Conservation (phyloP, 306 rosid genomes). For the Sechiopsis laciniata region DNA sequence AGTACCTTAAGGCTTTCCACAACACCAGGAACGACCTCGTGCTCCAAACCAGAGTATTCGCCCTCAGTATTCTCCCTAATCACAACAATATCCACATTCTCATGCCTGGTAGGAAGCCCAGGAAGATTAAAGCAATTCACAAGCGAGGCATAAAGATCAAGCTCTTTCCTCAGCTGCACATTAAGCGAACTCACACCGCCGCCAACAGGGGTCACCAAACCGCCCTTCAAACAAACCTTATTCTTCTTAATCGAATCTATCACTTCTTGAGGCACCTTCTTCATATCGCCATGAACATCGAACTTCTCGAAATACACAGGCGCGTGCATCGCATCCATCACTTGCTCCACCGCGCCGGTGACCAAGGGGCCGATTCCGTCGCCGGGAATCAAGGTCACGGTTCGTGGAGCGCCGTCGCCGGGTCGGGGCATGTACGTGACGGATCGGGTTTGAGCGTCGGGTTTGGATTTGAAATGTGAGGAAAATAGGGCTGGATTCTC, state of each 20-base stretch:
- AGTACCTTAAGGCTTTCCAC: conserved; percentile 86
- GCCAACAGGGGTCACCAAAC: conserved; percentile 69
- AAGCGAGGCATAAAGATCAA: conserved; percentile 88
- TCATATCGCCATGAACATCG: conserved; percentile 67
- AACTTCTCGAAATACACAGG: conserved; percentile 65
- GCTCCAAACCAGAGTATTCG: conserved; percentile 79
- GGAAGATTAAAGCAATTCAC: conserved; percentile 74
- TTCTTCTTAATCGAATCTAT: conserved; percentile 73
- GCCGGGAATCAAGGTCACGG: conserved; percentile 72
- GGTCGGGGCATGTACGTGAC: conserved; percentile 89
- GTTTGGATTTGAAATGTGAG: conserved; percentile 16
- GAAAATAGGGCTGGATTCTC: neutral
- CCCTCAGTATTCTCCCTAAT: conserved; percentile 88
- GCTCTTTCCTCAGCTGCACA: conserved; percentile 68
- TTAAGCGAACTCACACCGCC: conserved; percentile 81
- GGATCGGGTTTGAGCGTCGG: conserved; percentile 38
- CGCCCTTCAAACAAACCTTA: conserved; percentile 81
- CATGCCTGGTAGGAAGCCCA: conserved; percentile 59
- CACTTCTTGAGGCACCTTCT: conserved; percentile 51
- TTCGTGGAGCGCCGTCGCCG: conserved; percentile 65
- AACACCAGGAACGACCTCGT: conserved; percentile 89
- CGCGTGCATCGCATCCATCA: conserved; percentile 87
- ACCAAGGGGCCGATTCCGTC: conserved; percentile 79
- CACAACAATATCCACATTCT: conserved; percentile 77
- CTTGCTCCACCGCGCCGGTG: conserved; percentile 70